Percentiles rank a stretch among this genome's conserved stretches.
phyloP scores from a whole-genome alignment of 257 asterid species.

The Nicotiana paniculata region DNA sequence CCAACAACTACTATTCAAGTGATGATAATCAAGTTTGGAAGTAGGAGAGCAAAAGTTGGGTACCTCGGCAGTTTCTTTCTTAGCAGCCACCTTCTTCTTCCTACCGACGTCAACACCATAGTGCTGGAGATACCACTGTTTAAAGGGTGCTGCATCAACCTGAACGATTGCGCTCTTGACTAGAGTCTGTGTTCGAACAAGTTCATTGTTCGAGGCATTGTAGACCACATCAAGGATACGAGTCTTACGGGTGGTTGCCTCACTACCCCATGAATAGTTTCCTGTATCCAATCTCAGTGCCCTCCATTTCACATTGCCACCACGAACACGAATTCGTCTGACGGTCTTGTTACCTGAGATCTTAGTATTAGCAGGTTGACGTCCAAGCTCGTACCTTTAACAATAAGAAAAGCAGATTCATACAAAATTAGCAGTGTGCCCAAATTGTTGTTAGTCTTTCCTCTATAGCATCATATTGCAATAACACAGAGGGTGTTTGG shows the following conservation, averaged over 20 bases:
- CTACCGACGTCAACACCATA: conserved; percentile 35
- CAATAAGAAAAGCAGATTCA: neutral
- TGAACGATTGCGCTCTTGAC: conserved; percentile 41
- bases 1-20: neutral
- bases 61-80: conserved; percentile 38
- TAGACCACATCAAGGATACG: conserved; percentile 38
- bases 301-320: conserved; percentile 51
- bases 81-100: conserved; percentile 27
- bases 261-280: conserved; percentile 48
- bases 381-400: conserved; percentile 39
- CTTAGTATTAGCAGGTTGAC: conserved; percentile 43
- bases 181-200: conserved; percentile 40
- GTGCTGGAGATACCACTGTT: conserved; percentile 43
- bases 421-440: neutral
- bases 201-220: conserved; percentile 44
- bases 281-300: conserved; percentile 44
- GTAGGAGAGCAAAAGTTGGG: neutral
- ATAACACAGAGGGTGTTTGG: no score
- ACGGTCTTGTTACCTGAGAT: conserved; percentile 28
- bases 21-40: neutral
- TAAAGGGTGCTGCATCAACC: conserved; percentile 43
- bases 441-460: neutral
- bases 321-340: conserved; percentile 40
- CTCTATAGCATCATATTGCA: neutral
- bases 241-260: conserved; percentile 36